Evolutionary conservation across 345 rosid genomes (phyloP).

Genomic region (Mangifera indica): DNA sequence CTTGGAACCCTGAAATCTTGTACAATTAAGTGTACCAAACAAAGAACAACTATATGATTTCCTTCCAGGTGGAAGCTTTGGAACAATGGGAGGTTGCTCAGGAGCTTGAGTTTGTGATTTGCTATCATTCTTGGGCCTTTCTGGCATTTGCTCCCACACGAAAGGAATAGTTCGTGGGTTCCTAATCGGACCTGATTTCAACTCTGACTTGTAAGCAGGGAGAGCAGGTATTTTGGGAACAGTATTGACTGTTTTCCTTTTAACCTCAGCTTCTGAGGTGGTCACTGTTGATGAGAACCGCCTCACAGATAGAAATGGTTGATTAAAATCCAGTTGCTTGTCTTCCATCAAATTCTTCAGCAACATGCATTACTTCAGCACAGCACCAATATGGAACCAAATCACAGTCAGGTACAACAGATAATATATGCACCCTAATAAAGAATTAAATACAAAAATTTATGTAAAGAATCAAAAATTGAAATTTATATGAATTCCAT

Average conservation of each 20-base stretch:
- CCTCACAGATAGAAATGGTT: constrained; percentile 76
- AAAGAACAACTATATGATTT: constrained; percentile 41
- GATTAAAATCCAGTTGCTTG: constrained; percentile 74
- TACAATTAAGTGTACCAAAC: constrained; percentile 24
- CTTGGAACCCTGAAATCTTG: constrained; percentile 33
- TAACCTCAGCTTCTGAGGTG: constrained; percentile 39
- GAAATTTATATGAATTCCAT: background rate
- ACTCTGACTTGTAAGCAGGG: constrained; percentile 68
- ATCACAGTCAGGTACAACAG: constrained; percentile 7
- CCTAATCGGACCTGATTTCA: constrained; percentile 85
- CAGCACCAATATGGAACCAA: constrained; percentile 15
- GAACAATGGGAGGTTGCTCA: constrained; percentile 41
- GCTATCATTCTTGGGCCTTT: constrained; percentile 65
- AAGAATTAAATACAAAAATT: background rate
- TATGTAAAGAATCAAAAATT: background rate
- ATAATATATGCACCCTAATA: background rate
- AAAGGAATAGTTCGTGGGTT: constrained; percentile 89
- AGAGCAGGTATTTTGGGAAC: constrained; percentile 44
- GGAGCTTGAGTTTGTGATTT: constrained; percentile 28
- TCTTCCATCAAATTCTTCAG: constrained; percentile 66
- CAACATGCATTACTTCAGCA: constrained; percentile 36
- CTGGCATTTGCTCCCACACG: constrained; percentile 83
- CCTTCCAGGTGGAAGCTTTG: constrained; percentile 92
- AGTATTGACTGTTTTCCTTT: constrained; percentile 41
- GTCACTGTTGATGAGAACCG: constrained; percentile 39